Conservation (phyloP, 106 monocot species). For the Posidonia australis region DNA sequence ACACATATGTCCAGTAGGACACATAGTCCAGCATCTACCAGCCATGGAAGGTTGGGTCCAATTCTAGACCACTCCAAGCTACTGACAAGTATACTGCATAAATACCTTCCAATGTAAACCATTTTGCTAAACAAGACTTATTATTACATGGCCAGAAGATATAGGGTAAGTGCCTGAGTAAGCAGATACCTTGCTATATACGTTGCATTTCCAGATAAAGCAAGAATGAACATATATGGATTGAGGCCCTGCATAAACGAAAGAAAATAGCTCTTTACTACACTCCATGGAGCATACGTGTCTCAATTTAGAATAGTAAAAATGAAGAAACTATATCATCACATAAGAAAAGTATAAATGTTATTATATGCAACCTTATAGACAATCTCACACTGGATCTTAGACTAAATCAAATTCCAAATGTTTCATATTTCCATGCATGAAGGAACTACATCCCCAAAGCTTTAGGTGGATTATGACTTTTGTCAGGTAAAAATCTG, state of each 20-base stretch:
- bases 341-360: neutral
- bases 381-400: too few species aligned
- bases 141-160: neutral
- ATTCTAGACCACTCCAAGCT: slow-evolving; percentile 66
- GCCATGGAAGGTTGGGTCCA: slow-evolving; percentile 34
- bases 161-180: neutral
- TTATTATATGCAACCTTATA: too few species aligned
- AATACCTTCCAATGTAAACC: neutral
- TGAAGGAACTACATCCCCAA: too few species aligned
- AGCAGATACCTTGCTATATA: slow-evolving; percentile 78
- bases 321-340: neutral
- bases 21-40: too few species aligned
- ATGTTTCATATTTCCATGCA: too few species aligned
- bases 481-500: too few species aligned
- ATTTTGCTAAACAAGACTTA: too few species aligned
- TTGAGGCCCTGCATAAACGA: slow-evolving; percentile 53
- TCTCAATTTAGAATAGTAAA: neutral
- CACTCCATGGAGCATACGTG: too few species aligned
- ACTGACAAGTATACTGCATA: slow-evolving; percentile 56
- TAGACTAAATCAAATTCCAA: too few species aligned
- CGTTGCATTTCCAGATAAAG: slow-evolving; percentile 68
- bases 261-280: slow-evolving; percentile 1
- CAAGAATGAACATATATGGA: slow-evolving; percentile 78
- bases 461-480: too few species aligned
- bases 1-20: neutral